Conservation (phyloP, 331 rosid species). For the Spiraea crenata region DNA sequence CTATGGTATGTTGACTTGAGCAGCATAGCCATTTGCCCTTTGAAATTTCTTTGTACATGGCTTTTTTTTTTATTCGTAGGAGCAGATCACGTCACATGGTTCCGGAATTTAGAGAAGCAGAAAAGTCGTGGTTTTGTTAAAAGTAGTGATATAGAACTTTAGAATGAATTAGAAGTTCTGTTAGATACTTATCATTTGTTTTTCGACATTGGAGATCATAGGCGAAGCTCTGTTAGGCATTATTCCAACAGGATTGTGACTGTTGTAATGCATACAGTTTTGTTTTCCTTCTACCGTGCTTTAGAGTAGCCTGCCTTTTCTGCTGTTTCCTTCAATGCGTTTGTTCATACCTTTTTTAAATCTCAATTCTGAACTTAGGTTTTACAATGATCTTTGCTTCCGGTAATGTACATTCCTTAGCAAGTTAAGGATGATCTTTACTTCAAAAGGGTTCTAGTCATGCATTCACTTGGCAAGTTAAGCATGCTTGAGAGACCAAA, state of each 20-base stretch:
- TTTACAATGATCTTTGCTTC: background rate
- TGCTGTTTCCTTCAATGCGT: background rate
- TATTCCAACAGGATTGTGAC: background rate
- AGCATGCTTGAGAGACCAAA: background rate
- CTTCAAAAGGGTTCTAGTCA: background rate
- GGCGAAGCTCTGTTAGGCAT: background rate
- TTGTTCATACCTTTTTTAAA: background rate
- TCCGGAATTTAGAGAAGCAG: conserved; percentile 8
- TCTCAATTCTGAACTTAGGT: background rate
- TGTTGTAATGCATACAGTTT: background rate
- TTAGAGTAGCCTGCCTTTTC: background rate
- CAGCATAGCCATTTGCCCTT: conserved; percentile 17
- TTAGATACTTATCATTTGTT: background rate
- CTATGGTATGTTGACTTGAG: conserved; percentile 37
- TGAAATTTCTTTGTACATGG: conserved; percentile 23
- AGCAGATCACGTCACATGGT: background rate
- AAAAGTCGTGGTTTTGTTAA: background rate
- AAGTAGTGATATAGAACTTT: background rate
- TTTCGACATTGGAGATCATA: background rate
- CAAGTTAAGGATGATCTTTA: background rate
- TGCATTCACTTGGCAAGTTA: background rate
- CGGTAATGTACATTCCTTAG: background rate
- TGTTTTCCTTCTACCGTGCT: background rate
- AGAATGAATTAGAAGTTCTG: conserved; percentile 3
- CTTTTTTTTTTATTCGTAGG: background rate